Base-by-base conservation (phyloP, 2,329 filamentous ascomycete species). In the Arachnopeziza araneosa region DNA sequence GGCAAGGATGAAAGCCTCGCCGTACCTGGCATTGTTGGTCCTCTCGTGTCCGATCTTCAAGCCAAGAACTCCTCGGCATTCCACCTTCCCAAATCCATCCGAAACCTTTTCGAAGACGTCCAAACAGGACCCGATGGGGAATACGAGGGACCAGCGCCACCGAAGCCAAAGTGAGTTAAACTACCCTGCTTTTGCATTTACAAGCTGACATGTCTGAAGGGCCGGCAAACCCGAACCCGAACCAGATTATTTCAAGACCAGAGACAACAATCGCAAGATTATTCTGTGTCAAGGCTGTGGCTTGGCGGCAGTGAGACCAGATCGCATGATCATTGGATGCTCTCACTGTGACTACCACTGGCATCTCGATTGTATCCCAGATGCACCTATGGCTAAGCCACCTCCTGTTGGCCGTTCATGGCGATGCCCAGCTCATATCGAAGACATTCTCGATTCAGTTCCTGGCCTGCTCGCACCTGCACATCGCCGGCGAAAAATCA, bases 341-440 rank as follows among this genome's bases (percentile, higher is more conserved):
- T 92, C 92, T 74, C 84, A 83, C 69, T 99, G 93, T 75, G 80
- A 84, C 14, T 81, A 91, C 36, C 83, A 87, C 70, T 99, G 93
- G 89, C 95, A 99, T 76, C 79, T 96, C 56, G 93, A 98, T 74
- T 99, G 95, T 75, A 78, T 96, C 19, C 87, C 96, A 71, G 24
- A 55, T 23, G 90, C 91, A 26, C 93, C 93, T 36, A 77, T 93
- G 70, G 86, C 92, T 36, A 85, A 89, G 58, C 89, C 91, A 49
- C 93, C 93, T 12, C 82, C 86, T 55, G 80, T 88, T 56, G 85
- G 87, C 53, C 78, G 79, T 69, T 88, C 86, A 58, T 99, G 92
- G 91, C 88, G 86, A 74, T 99, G 95, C 71, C 93, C 93, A 55
- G 86, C 89, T 64, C 95, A 99, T 72, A 80, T 89, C 50, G 90